Conservation (phyloP, 805 yeast species). For the Metschnikowia kunwiensis region DNA sequence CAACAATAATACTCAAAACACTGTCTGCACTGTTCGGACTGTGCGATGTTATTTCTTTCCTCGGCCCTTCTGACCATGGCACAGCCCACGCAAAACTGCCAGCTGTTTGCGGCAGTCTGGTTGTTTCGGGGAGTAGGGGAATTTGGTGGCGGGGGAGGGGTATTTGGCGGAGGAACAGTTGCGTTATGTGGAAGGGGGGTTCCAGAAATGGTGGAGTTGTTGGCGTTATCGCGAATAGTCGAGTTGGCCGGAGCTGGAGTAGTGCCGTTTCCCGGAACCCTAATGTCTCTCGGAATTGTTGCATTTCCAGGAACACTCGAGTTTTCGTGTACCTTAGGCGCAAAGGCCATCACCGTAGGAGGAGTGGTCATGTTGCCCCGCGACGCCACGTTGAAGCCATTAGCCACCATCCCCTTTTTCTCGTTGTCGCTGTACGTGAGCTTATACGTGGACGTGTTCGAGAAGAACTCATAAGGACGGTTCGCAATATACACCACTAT, state of each 20-base stretch:
- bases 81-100: constrained; percentile 29
- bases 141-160: no score
- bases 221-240: no score
- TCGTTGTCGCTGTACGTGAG: constrained; percentile 59
- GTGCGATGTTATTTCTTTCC: constrained; percentile 22
- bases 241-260: no score
- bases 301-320: no score
- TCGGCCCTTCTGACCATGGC: constrained; percentile 29
- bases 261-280: no score
- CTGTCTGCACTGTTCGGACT: constrained; percentile 24
- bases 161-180: no score
- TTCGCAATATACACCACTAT: constrained; percentile 77
- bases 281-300: no score
- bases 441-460: constrained; percentile 74
- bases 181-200: no score
- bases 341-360: no score
- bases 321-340: no score
- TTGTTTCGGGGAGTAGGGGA: no score
- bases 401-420: constrained; percentile 56
- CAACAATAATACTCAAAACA: constrained; percentile 28
- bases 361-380: constrained; percentile 7
- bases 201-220: no score
- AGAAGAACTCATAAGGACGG: constrained; percentile 56
- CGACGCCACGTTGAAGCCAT: constrained; percentile 72
- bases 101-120: constrained; percentile 12